phyloP scores from a whole-genome alignment of 371 early-diverging fungal species.

The Mortierella sp. region DNA sequence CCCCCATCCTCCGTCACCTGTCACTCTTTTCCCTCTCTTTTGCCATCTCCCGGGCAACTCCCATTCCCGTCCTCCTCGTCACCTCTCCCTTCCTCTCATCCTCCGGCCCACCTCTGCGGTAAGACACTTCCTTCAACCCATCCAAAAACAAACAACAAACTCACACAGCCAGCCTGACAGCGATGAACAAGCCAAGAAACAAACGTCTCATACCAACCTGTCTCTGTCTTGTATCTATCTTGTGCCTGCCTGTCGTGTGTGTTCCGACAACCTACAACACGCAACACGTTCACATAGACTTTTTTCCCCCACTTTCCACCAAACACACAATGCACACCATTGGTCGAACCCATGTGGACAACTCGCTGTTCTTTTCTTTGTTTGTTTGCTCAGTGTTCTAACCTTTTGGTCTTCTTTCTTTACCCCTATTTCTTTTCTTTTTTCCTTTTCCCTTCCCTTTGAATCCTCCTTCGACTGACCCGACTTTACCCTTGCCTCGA shows the following conservation, averaged over 20 bases:
- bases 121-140: background rate
- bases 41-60: constrained; percentile 5
- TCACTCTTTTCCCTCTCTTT: background rate
- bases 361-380: background rate
- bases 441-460: background rate
- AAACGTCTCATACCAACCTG: background rate
- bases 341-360: too few relatives aligned
- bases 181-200: background rate
- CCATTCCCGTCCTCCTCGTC: background rate
- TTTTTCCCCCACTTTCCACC: too few relatives aligned
- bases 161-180: background rate
- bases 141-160: background rate
- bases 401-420: too few relatives aligned
- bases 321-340: too few relatives aligned
- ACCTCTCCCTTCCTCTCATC: background rate
- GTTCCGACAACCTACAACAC: background rate
- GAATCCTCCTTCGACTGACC: background rate
- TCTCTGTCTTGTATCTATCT: background rate
- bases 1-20: background rate
- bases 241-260: too few relatives aligned
- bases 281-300: too few relatives aligned
- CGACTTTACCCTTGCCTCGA: background rate
- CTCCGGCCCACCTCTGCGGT: background rate
- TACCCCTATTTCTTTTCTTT: background rate
- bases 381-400: background rate